A percentile compares a stretch with the other conserved stretches of the same genome.
phyloP scores from a whole-genome alignment of 1,284 basidiomycete species.

The Thelephora terrestris region DNA sequence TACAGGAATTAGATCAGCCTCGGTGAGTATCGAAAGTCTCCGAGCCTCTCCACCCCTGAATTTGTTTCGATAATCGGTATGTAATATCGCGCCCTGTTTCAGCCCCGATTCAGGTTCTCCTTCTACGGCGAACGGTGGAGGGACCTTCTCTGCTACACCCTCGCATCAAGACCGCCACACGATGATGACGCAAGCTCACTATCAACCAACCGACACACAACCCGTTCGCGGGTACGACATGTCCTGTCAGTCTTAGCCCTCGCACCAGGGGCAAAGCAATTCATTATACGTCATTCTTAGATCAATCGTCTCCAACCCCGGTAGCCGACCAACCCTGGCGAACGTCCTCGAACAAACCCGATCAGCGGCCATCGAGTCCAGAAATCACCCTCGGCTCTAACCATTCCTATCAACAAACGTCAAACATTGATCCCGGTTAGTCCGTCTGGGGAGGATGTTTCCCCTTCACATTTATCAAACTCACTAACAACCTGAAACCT shows the following conservation, averaged over 20 bases:
- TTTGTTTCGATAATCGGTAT: background rate
- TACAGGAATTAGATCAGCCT: slow-evolving; percentile 60
- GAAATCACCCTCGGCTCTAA: too few relatives aligned
- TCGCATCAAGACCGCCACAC: slow-evolving; percentile 16
- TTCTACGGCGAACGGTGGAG: slow-evolving; percentile 12
- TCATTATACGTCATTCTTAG: background rate
- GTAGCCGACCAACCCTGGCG: slow-evolving; percentile 1
- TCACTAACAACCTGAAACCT: background rate
- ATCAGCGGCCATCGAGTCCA: slow-evolving; percentile 14
- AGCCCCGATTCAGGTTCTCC: slow-evolving; percentile 1
- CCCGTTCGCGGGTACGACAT: too few relatives aligned
- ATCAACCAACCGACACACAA: background rate
- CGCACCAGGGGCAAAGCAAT: background rate
- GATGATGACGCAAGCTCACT: slow-evolving; percentile 1
- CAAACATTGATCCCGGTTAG: slow-evolving; percentile 22
- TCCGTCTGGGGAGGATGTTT: background rate
- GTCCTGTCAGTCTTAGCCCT: background rate
- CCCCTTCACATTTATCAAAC: background rate
- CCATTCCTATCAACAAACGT: background rate
- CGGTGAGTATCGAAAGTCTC: slow-evolving; percentile 13
- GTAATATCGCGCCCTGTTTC: background rate
- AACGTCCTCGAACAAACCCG: slow-evolving; percentile 18
- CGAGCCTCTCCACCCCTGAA: background rate
- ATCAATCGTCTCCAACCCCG: background rate
- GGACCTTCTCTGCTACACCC: slow-evolving; percentile 9